Evolutionary conservation across 106 monocot genomes (phyloP).

Genomic region (Dendrobium huoshanense): DNA sequence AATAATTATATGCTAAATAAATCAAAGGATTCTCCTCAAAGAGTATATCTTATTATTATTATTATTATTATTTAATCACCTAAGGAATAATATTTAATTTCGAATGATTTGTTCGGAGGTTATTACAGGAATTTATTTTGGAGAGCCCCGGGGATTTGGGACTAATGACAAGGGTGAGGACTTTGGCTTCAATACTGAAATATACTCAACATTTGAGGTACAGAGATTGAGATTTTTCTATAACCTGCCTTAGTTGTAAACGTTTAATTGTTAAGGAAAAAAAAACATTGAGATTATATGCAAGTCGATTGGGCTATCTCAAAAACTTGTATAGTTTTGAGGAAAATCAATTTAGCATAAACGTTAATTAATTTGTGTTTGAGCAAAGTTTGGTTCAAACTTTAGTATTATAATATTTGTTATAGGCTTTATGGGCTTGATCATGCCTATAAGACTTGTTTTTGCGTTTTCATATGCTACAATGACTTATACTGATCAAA

Average conservation of each 20-base stretch:
- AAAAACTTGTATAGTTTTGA: not conserved
- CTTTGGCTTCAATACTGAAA: conserved; percentile 85
- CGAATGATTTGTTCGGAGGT: not conserved
- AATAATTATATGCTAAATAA: not conserved
- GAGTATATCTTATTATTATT: not conserved
- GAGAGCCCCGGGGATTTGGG: conserved; percentile 86
- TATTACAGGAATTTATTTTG: conserved; percentile 83
- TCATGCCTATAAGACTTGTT: not conserved
- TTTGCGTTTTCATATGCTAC: not conserved
- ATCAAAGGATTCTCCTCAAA: not conserved
- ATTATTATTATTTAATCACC: not conserved
- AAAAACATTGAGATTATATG: not conserved
- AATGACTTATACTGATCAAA: not conserved
- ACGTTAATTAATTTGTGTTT: not conserved
- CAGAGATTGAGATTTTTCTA: conserved; percentile 4
- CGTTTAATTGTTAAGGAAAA: not conserved
- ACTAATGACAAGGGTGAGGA: conserved; percentile 76
- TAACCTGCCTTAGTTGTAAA: not conserved
- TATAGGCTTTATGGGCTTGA: not conserved
- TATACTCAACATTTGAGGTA: conserved; percentile 84
- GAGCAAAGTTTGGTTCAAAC: not conserved
- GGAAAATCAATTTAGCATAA: not conserved
- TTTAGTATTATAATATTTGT: not conserved
- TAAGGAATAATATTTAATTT: not conserved
- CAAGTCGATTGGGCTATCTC: not conserved